Conservation (phyloP, 2,329 filamentous ascomycete genomes). For the Cytospora leucostoma region DNA sequence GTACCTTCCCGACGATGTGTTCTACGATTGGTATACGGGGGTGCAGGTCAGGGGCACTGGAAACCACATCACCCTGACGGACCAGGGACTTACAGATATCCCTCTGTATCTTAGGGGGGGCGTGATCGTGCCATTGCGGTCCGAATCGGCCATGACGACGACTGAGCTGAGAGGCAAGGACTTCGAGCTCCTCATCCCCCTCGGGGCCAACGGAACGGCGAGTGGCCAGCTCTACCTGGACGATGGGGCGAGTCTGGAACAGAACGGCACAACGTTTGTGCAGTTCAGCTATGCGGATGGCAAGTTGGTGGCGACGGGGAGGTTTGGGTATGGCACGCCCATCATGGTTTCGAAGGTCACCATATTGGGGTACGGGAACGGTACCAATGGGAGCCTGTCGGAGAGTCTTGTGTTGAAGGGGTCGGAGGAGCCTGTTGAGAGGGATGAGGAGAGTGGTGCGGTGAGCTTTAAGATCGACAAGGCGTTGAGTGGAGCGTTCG, state of each 20-base stretch:
- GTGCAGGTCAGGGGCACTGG: slow-evolving; percentile 45
- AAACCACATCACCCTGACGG: slow-evolving; percentile 39
- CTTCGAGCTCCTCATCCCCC: slow-evolving; percentile 72
- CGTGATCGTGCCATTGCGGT: slow-evolving; percentile 62
- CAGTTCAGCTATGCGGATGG: slow-evolving; percentile 60
- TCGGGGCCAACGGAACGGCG: slow-evolving; percentile 63
- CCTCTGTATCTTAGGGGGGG: slow-evolving; percentile 70
- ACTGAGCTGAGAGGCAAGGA: slow-evolving; percentile 61
- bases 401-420: not conserved
- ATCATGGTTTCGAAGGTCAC: slow-evolving; percentile 51
- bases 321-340: slow-evolving; percentile 53
- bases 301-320: slow-evolving; percentile 52
- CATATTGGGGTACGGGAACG: slow-evolving; percentile 43
- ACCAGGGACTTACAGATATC: slow-evolving; percentile 52
- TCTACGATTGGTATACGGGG: slow-evolving; percentile 55
- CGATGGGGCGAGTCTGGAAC: slow-evolving; percentile 70
- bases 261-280: slow-evolving; percentile 57
- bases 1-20: slow-evolving; percentile 50
- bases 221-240: slow-evolving; percentile 73
- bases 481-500: slow-evolving; percentile 14
- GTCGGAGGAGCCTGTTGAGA: not conserved
- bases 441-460: slow-evolving; percentile 18
- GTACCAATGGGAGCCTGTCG: not conserved
- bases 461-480: slow-evolving; percentile 19
- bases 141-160: slow-evolving; percentile 62